Base-by-base conservation (phyloP, 768 basidiomycete genomes). In the Chalciporus chontae region DNA sequence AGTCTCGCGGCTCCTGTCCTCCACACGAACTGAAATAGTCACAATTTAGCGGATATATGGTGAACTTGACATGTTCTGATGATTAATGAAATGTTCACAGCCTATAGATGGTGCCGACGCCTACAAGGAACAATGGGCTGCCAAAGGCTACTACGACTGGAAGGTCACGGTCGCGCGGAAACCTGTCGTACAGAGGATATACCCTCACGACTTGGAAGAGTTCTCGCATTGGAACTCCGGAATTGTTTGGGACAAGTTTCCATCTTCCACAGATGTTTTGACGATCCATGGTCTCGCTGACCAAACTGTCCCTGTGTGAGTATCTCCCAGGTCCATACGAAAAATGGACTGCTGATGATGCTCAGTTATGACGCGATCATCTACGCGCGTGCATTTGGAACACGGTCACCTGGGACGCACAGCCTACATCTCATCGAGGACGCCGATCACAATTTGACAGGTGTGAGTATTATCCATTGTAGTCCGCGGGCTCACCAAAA, bases 391-490 rank as follows among this genome's bases (percentile, higher is more conserved):
- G 79, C 79, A 1, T 72, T 87, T 40, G 77, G 82, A 26, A 59
- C 66, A 27, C 75, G 86, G 48, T 57, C 58, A 13, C 78, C 83
- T 18, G 90, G 87, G 41, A 87, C 85, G 7, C 86, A 90, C 62
- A 83, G 73, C 15, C 70, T 91, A 21, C 77, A 84, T 60, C 70
- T 85, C 21, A 69, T 89, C 34, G 90, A 91, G 63, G 77, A 76
- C 39, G 86, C 84, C 8, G 87, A 90, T 69, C 90, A 91, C 61
- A 91, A 90, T 66, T 86, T 84, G 58, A 81, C 79, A 19, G 81
- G 83, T 19, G 77, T 78, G 51, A 38, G 74, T 50, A 21, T 14
- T 6, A 27, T 23, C 45, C 29, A 26, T 5, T 9, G 26, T 23
- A 18, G 7, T 43, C 34, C 19, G 13, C 27, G 15, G 21, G 24